Base-by-base conservation (phyloP, 805 yeast species). In the Grigorovia humatica region DNA sequence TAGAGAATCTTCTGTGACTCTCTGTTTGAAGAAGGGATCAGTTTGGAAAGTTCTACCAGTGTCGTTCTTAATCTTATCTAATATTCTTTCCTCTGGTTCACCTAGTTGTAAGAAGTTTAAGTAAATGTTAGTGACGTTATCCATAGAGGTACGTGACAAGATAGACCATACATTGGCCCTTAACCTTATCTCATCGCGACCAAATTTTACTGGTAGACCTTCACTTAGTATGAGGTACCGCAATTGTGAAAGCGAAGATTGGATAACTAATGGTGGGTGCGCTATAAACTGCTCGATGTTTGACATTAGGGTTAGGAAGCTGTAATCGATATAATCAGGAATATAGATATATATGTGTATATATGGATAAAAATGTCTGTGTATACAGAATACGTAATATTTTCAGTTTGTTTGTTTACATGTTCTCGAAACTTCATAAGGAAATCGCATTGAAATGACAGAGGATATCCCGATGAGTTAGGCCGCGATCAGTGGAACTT, bases 1-100 rank as follows among this genome's bases (percentile, higher is more conserved):
- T 44, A 89, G 67, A 0, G 85, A 69, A 2, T 77, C 80, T 60
- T 88, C 95, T n/a, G 79, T 66, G 1, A 88, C 96, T 51, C 75
- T 76, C 47, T 69, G 68, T 52, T 79, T 81, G 68, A 88, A 89
- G 15, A 66, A 63, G 27, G 72, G 69, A 62, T 89, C 95, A 41
- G 87, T 83, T 66, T 85, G 83, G 57, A 89, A 74, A 0, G 96
- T 89, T 52, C 96, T 70, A 59, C 88, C 88, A 0, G 95, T 85
- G 62, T 89, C 96, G 64, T 89, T 85, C 53, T 81, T 77, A 53
- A 89, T 88, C 67, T 89, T 89, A 41, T 76, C 66, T 40, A 52
- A 60, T 18, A 66, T 70, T 52, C 81, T 80, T 9, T 81, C 72
- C 0, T 74, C 74, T 1, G 84, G 79, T 13, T 84, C 81, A 0